phyloP scores from a whole-genome alignment of 148 eudicot species.

The Rhododendron griersonianum region DNA sequence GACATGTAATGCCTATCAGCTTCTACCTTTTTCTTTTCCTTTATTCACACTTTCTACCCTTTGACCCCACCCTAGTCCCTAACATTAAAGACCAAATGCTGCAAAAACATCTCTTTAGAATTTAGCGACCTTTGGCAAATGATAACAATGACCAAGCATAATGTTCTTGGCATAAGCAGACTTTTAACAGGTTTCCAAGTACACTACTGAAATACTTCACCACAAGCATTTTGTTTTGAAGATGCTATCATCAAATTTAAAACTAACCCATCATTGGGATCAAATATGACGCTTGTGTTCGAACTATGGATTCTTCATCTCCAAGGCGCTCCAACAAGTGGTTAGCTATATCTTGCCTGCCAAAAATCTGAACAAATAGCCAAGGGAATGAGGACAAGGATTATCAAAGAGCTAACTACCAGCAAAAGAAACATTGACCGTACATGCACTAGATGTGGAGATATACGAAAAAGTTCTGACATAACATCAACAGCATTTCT shows the following conservation, averaged over 20 bases:
- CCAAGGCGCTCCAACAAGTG: too few species aligned
- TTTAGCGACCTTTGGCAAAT: not conserved
- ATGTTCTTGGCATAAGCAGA: not conserved
- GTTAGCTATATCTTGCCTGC: too few species aligned
- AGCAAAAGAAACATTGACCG: conserved; percentile 20
- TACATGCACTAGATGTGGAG: conserved; percentile 27
- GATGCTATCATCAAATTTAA: not conserved
- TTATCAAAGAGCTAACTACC: too few species aligned
- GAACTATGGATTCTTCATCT: conserved; percentile 52
- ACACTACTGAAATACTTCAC: not conserved
- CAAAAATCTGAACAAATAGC: too few species aligned
- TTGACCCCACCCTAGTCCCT: not conserved
- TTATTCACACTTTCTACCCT: not conserved
- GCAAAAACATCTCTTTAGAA: too few species aligned
- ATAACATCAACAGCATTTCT: conserved; percentile 64
- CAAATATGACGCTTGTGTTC: conserved; percentile 40
- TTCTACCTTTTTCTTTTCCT: not conserved
- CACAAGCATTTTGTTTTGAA: not conserved
- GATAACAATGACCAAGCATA: not conserved
- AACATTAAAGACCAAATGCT: not conserved
- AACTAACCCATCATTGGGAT: conserved; percentile 61
- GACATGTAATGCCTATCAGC: not conserved
- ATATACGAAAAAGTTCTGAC: conserved; percentile 43
- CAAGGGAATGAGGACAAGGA: too few species aligned
- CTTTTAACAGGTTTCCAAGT: not conserved